A percentile compares a stretch with the other conserved stretches of the same genome.
phyloP scores from a whole-genome alignment of 441 rosid genomes.

The Melastoma candidum region DNA sequence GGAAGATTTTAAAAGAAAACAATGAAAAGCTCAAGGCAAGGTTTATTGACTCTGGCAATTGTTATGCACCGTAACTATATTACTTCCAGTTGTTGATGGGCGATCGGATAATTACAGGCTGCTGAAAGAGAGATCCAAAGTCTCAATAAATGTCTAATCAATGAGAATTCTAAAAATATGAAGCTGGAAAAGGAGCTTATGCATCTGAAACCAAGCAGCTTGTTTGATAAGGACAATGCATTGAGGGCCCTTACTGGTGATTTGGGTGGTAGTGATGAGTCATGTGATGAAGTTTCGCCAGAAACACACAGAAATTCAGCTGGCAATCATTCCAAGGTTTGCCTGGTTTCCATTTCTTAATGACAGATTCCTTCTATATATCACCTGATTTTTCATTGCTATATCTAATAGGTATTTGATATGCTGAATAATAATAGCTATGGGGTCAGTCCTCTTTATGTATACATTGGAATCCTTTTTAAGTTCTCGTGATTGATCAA shows the following conservation, averaged over 20 bases:
- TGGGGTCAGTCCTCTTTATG: too few species aligned
- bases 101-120: constrained; percentile 28
- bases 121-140: constrained; percentile 51
- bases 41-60: not conserved
- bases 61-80: not conserved
- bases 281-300: constrained; percentile 7
- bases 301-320: constrained; percentile 16
- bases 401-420: too few species aligned
- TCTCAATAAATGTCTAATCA: constrained; percentile 39
- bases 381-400: too few species aligned
- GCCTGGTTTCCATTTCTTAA: not conserved
- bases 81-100: not conserved
- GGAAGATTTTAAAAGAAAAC: constrained; percentile 72
- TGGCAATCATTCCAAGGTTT: constrained; percentile 25
- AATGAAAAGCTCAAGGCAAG: constrained; percentile 61
- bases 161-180: constrained; percentile 35
- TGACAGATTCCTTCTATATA: too few species aligned
- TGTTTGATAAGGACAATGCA: constrained; percentile 24
- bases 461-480: too few species aligned
- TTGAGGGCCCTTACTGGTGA: constrained; percentile 16
- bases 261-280: constrained; percentile 20
- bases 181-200: constrained; percentile 48
- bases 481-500: too few species aligned
- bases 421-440: too few species aligned
- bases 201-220: constrained; percentile 37